These are phyloP conservation scores for Avena eriantha DNA, from an alignment of 176 grass and related monocot genomes.

Conservation along the genomic window DNA sequence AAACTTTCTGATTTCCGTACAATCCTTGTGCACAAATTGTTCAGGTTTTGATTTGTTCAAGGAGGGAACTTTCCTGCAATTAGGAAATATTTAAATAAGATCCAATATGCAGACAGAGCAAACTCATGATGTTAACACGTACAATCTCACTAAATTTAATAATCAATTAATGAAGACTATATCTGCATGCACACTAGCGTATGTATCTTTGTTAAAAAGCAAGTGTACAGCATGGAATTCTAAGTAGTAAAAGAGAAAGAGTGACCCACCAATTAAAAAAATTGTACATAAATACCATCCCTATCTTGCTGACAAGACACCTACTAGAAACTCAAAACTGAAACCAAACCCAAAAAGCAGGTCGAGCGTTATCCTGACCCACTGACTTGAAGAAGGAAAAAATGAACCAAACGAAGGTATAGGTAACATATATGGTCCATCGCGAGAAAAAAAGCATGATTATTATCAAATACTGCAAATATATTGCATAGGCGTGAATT, in stretches of 20 bases:
- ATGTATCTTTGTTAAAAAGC: neutral
- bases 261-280: neutral
- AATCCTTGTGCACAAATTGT: neutral
- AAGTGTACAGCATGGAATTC: neutral
- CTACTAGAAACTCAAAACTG: neutral
- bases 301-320: neutral
- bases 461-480: neutral
- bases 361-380: neutral
- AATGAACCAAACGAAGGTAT: neutral
- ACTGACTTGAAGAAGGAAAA: slow-evolving; percentile 1
- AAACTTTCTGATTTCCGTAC: neutral
- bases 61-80: slow-evolving; percentile 1
- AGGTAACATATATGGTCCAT: neutral
- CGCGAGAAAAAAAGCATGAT: neutral
- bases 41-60: slow-evolving; percentile 22
- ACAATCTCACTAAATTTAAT: neutral
- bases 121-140: neutral
- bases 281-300: neutral
- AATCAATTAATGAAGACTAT: slow-evolving; percentile 5
- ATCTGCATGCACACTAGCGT: neutral
- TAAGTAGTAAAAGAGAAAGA: neutral
- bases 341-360: neutral
- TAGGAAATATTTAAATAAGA: slow-evolving; percentile 14
- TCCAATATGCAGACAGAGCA: neutral
- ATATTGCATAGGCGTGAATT: neutral